phyloP scores from a whole-genome alignment of 2,329 filamentous ascomycete genomes.

The Allantophomopsis lycopodina region DNA sequence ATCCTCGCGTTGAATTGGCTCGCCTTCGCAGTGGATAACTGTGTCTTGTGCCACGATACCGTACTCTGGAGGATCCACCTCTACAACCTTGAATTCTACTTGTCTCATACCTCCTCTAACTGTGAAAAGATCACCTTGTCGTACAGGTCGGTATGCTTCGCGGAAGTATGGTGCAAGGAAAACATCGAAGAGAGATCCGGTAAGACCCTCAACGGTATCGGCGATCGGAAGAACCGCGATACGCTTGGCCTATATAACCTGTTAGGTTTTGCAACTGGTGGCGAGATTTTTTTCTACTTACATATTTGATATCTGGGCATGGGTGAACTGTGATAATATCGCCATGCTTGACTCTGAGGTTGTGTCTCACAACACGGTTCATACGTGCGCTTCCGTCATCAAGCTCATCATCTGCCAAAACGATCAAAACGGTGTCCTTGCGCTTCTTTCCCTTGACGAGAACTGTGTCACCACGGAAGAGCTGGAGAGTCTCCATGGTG shows the following conservation, averaged over 20 bases:
- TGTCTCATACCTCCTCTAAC: slow-evolving; percentile 96
- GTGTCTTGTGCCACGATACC: slow-evolving; percentile 98
- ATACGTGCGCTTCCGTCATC: slow-evolving; percentile 95
- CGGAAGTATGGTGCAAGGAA: slow-evolving; percentile 99
- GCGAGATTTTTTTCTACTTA: slow-evolving; percentile 32
- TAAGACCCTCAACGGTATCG: slow-evolving; percentile 94
- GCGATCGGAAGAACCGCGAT: slow-evolving; percentile 97
- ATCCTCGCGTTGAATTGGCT: slow-evolving; percentile 93
- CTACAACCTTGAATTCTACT: slow-evolving; percentile 98
- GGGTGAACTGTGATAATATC: slow-evolving; percentile 95
- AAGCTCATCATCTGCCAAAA: slow-evolving; percentile 92
- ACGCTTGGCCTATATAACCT: slow-evolving; percentile 66
- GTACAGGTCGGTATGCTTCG: slow-evolving; percentile 93
- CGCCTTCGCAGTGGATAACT: slow-evolving; percentile 96
- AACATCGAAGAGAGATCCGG: slow-evolving; percentile 95
- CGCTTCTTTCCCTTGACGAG: slow-evolving; percentile 99
- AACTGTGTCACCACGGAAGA: slow-evolving; percentile 97
- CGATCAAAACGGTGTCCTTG: slow-evolving; percentile 97
- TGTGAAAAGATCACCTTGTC: slow-evolving; percentile 96
- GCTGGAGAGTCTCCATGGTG: slow-evolving; percentile 95
- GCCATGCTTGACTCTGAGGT: slow-evolving; percentile 95
- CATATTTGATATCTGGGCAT: slow-evolving; percentile 99
- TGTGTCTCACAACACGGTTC: slow-evolving; percentile 97
- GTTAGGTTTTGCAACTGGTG: no score
- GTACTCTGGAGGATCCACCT: slow-evolving; percentile 96